Evolutionary conservation across 768 basidiomycete species (phyloP).

Genomic region (Calocybe cyanea): DNA sequence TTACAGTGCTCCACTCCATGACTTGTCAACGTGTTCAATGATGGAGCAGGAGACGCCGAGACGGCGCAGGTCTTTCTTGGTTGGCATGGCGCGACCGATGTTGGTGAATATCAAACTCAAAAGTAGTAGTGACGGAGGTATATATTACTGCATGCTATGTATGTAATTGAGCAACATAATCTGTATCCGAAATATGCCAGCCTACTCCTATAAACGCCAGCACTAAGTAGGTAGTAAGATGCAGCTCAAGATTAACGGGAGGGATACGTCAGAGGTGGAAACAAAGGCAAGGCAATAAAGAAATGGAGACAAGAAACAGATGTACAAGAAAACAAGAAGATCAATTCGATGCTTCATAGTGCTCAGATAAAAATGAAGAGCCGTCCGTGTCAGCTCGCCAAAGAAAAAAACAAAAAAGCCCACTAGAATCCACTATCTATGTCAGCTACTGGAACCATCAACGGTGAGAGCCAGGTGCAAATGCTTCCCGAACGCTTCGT

Average conservation of each 20-base stretch:
- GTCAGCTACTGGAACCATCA: conserved; percentile 18
- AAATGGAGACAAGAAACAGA: conserved; percentile 7
- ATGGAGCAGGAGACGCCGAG: too few relatives aligned
- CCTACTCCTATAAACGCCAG: conserved; percentile 7
- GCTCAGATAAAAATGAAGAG: not conserved
- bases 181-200: too few relatives aligned
- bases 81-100: too few relatives aligned
- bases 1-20: not conserved
- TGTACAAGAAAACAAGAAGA: conserved; percentile 16
- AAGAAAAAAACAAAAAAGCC: conserved; percentile 3
- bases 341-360: conserved; percentile 4
- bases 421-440: not conserved
- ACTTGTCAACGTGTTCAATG: not conserved
- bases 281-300: conserved; percentile 7
- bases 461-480: conserved; percentile 61
- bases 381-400: conserved; percentile 11
- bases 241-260: too few relatives aligned
- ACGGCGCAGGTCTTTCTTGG: too few relatives aligned
- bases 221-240: too few relatives aligned
- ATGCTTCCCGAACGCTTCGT: conserved; percentile 79
- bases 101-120: too few relatives aligned
- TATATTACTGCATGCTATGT: too few relatives aligned
- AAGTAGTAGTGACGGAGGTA: too few relatives aligned
- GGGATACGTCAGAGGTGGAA: conserved; percentile 1
- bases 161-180: too few relatives aligned